These are phyloP conservation scores for Chenopodium berlandieri DNA, from an alignment of 148 eudicot species.

Conservation along the genomic window DNA sequence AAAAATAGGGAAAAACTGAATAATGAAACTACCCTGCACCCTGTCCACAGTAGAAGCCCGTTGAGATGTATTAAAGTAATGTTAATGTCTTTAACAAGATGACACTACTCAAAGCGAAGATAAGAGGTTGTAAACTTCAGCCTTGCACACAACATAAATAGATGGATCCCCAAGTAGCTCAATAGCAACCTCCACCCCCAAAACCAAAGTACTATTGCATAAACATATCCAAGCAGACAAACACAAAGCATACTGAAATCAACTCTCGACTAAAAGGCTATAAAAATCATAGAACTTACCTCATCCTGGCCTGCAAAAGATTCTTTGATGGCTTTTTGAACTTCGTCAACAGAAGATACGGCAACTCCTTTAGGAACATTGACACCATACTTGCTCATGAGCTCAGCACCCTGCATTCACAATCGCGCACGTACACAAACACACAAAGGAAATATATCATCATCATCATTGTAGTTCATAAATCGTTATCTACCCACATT, in stretches of 20 bases:
- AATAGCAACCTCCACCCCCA: neutral
- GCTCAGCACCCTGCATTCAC: constrained; percentile 76
- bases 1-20: neutral
- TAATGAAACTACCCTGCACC: neutral
- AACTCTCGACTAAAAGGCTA: neutral
- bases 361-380: constrained; percentile 95
- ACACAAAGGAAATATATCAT: neutral
- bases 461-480: neutral
- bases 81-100: neutral
- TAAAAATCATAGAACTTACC: constrained; percentile 39
- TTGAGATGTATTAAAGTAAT: neutral
- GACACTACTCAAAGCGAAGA: neutral
- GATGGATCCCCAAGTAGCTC: neutral
- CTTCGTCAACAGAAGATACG: constrained; percentile 60
- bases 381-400: constrained; percentile 82
- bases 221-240: neutral
- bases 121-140: neutral
- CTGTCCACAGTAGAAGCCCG: neutral
- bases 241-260: neutral
- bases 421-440: neutral
- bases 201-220: neutral
- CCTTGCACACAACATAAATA: neutral
- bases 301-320: constrained; percentile 75
- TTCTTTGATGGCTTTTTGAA: constrained; percentile 56
- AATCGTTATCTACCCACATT: neutral